Evolutionary conservation across 1,284 basidiomycete species (phyloP), one percentile per base, ranked within the genome.

Genomic region (Veloboletus limbatus): DNA sequence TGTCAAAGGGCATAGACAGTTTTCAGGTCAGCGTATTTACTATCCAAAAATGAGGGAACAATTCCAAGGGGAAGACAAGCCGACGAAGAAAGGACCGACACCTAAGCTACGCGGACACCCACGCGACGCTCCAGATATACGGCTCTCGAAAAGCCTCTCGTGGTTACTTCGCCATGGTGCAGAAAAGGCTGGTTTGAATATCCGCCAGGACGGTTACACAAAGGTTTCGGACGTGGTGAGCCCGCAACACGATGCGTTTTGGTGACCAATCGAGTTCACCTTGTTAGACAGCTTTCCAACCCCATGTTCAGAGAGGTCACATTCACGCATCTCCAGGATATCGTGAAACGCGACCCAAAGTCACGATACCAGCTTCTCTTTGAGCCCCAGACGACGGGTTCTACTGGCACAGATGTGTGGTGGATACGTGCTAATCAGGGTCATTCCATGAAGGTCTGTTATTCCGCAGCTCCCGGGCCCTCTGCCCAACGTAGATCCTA

Each of bases 401-500:
- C 57, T n/a, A 44, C 56, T 22, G 60, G 63, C 6, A 48, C 59
- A 8, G 65, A 72, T 8, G 66, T 76, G 17, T 89, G 86, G 81
- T 94, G 85, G 82, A 94, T 97, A 55, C 77, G 92, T 38, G 96
- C 96, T 0, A 92, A 92, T 52, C 96, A 98, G 68, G 97, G 96
- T 0, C 96, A 98, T 69, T 90, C 92, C 2, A 71, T 95, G 31
- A 77, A 83, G 70, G 90, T 85, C 49, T 21, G 71, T 55, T 9
- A 18, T 38, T 31, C 42, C 5, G 5, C 33, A 20, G 16, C 14
- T 21, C 11, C 16, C 9, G 7, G 36, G 27, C n/a, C 22, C 13
- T 14, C n/a, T 36, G 18, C 40, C 28, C 13, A 20, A 35, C 40
- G 1, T 18, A 24, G 28, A 7, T 38, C 45, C 20, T 51, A 89